Percentiles rank a stretch among this genome's conserved stretches.
These are phyloP conservation scores for Trichoderma atrobrunneum DNA, from an alignment of 2,329 filamentous ascomycete species.

Conservation along the genomic window DNA sequence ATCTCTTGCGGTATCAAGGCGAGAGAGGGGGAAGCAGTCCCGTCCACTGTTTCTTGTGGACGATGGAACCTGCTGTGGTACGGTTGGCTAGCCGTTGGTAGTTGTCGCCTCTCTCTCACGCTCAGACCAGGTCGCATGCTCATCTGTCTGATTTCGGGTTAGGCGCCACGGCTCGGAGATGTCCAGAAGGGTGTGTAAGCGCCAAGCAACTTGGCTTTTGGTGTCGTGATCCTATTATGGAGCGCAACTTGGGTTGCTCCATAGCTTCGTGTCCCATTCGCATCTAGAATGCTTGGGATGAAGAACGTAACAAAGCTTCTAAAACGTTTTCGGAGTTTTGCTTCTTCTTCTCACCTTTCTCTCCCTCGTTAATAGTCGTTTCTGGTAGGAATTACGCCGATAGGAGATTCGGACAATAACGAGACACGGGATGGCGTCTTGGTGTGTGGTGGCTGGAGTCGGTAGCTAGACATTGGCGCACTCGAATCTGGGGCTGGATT, in stretches of 20 bases:
- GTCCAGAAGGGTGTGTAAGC: neutral
- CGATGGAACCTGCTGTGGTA: neutral
- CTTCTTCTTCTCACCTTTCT: too few species aligned
- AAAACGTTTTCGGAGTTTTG: neutral
- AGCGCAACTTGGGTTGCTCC: neutral
- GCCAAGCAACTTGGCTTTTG: slow-evolving; percentile 8
- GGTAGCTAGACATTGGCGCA: neutral
- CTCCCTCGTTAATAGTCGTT: neutral
- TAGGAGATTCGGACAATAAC: neutral
- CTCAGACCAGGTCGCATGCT: neutral
- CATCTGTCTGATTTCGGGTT: neutral
- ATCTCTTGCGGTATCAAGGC: neutral
- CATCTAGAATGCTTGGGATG: neutral
- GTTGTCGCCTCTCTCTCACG: neutral
- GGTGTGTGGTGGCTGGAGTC: neutral
- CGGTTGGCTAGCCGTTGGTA: neutral
- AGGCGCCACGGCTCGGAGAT: neutral
- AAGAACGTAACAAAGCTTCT: neutral
- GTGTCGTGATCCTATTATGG: slow-evolving; percentile 5
- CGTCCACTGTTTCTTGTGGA: neutral
- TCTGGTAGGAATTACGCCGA: neutral
- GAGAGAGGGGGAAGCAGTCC: neutral
- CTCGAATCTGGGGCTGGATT: neutral
- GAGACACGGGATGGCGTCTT: neutral
- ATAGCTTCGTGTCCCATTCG: neutral